Evolutionary conservation across 2,329 filamentous ascomycete genomes (phyloP), one percentile per base, ranked within the genome.

Genomic region (Pestalotiopsis sp.): DNA sequence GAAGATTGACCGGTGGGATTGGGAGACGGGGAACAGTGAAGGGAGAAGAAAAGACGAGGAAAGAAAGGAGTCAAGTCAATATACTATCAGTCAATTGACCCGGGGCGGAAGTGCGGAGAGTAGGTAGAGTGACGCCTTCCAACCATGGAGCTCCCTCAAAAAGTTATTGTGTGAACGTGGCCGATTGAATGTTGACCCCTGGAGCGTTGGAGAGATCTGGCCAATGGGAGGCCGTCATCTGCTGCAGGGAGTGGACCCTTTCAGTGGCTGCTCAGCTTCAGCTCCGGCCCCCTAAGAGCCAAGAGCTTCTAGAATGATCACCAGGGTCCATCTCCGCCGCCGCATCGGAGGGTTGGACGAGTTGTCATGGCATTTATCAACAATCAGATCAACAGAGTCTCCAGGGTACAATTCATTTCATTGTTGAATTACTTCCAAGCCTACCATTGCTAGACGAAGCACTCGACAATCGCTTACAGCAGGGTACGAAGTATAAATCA

Each of bases 161-260:
- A 66, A 66, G 63, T 66, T 66, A 66, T 69, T 69, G 68, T 65
- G 66, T 49, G 65, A 68, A 69, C 68, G 68, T 69, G 68, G 68
- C 68, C 66, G 27, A 31, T 31, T 31, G 27, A 31, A 31, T 7
- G 57, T 67, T 41, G 61, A 65, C 66, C 49, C 66, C 60, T 63
- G 58, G 66, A 41, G 58, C 14, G 38, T 14, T 14, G 45, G 27
- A 13, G 27, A 56, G 63, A 23, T 57, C 31, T 36, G 31, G 56
- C 65, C 65, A 66, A 66, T 66, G 17, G 27, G 17, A 31, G 14
- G 20, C 31, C 9, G 17, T 61, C 27, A 49, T 56, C 62, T 59
- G 65, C 4, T 27, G 6, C 52, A 27, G 13, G 41, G 36, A 59
- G 36, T 59, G 65, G 65, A 36, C 12, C 31, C 31, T 31, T 58